These are phyloP conservation scores for Tubosaeta sp. DNA, from an alignment of 768 basidiomycete species.

Conservation along the genomic window DNA sequence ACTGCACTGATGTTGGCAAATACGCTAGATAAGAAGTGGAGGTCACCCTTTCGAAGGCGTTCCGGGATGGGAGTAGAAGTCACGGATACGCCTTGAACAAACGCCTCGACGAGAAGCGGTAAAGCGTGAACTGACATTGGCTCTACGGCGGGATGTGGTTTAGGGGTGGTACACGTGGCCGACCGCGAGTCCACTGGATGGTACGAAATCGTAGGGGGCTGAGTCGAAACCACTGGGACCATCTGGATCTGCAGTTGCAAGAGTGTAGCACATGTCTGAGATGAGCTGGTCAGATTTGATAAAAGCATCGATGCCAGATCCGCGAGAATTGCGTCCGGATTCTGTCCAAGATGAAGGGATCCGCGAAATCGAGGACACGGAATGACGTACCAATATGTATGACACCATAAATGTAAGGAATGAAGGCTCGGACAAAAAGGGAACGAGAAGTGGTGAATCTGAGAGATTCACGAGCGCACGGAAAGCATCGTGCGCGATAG, in stretches of 20 bases:
- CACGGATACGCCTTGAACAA: slow-evolving; percentile 65
- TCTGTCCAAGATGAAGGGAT: slow-evolving; percentile 42
- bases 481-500: slow-evolving; percentile 91
- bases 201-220: slow-evolving; percentile 45
- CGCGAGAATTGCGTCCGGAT: slow-evolving; percentile 85
- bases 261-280: slow-evolving; percentile 59
- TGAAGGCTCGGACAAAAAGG: slow-evolving; percentile 60
- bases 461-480: slow-evolving; percentile 91
- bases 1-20: slow-evolving; percentile 90
- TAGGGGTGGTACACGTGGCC: slow-evolving; percentile 71
- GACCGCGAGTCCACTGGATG: slow-evolving; percentile 78
- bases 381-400: slow-evolving; percentile 77
- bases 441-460: slow-evolving; percentile 67
- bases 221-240: slow-evolving; percentile 38
- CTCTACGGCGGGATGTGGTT: slow-evolving; percentile 60
- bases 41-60: slow-evolving; percentile 62
- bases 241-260: slow-evolving; percentile 64
- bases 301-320: slow-evolving; percentile 97
- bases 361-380: not conserved
- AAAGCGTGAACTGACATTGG: slow-evolving; percentile 57
- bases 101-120: slow-evolving; percentile 85
- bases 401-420: slow-evolving; percentile 83
- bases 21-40: slow-evolving; percentile 91
- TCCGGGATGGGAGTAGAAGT: slow-evolving; percentile 47
- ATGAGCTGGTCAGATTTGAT: slow-evolving; percentile 85